Evolutionary conservation across 371 early-diverging fungal genomes (phyloP), one percentile per base, ranked within the genome.

Genomic region (Mucor circinelloides): DNA sequence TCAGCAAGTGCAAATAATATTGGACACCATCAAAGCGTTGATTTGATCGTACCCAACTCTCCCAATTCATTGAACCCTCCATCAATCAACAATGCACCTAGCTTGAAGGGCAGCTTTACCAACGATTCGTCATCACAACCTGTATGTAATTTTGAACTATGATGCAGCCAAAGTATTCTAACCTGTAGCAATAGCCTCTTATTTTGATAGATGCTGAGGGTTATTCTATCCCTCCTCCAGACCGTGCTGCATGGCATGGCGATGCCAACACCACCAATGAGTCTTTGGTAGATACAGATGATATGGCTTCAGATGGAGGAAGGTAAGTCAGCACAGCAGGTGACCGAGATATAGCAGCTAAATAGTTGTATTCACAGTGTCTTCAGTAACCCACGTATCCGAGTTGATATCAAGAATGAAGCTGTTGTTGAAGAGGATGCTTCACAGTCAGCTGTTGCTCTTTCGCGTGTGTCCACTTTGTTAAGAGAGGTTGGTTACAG

Each of bases 51-150:
- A 9, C 63, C 70, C 17, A 56, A 63, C 19, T 68, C 68, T 36
- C 67, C 73, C 28, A 67, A 71, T 27, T 72, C 74, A 6, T 27
- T 65, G 25, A 48, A 30, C 17, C 62, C 73, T 13, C 57, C 73
- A 30, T 73, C 76, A 19, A 32, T 74, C 9, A 15, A 59, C n/a
- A 74, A 63, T 48, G 71, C 80, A 15, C 46, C 78, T 13, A 76
- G 76, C 23, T 58, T 76, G 58, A 72, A 78, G 17, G 79, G 72
- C 21, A 80, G 82, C 30, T 21, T 76, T 10, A 58, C 70, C 0
- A 67, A 62, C 25, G 54, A 27, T 1, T 38, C 64, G 30, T 38
- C 70, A 10, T 66, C 64, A 15, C 74, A 62, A 17, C 73, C 61
- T 19, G 72, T 67, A 23, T 28, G 25, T 40, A 65, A 19, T 23